phyloP scores from a whole-genome alignment of 176 grass and related monocot species.

The Zea luxurians region DNA sequence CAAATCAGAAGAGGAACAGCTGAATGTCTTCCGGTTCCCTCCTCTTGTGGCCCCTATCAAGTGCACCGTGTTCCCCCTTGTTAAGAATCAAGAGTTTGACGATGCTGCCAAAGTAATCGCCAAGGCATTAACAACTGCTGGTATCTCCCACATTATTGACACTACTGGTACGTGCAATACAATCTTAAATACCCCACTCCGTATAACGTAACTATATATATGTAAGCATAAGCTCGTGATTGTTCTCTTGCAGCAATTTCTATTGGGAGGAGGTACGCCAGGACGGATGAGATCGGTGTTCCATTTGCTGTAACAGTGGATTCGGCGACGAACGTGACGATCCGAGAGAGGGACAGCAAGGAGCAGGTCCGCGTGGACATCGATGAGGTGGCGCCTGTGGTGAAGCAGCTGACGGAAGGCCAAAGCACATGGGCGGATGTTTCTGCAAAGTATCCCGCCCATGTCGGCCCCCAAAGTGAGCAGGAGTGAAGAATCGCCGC shows the following conservation, averaged over 20 bases:
- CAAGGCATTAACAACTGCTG: conserved; percentile 52
- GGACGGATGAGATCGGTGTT: conserved; percentile 76
- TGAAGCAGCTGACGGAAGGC: conserved; percentile 61
- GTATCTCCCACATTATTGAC: conserved; percentile 74
- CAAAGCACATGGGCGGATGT: conserved; percentile 69
- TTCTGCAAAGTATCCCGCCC: conserved; percentile 47
- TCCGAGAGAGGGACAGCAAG: conserved; percentile 73
- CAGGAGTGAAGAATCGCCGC: conserved; percentile 44
- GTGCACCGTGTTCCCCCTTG: conserved; percentile 76
- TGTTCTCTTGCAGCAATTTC: neutral
- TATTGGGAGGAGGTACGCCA: conserved; percentile 64
- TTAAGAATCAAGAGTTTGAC: conserved; percentile 68
- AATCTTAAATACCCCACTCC: neutral
- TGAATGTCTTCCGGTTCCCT: conserved; percentile 78
- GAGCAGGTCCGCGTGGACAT: conserved; percentile 64
- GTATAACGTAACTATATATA: neutral
- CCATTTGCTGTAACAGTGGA: conserved; percentile 71
- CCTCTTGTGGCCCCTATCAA: conserved; percentile 83
- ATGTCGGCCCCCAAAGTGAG: conserved; percentile 41
- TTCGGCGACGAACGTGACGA: conserved; percentile 45
- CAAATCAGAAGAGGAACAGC: conserved; percentile 70
- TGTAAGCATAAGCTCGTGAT: neutral
- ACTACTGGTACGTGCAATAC: conserved; percentile 51
- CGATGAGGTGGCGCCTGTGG: conserved; percentile 52
- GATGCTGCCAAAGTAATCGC: conserved; percentile 60